Evolutionary conservation across 139 green algal species (phyloP).

Genomic region (Micractinium sp.): DNA sequence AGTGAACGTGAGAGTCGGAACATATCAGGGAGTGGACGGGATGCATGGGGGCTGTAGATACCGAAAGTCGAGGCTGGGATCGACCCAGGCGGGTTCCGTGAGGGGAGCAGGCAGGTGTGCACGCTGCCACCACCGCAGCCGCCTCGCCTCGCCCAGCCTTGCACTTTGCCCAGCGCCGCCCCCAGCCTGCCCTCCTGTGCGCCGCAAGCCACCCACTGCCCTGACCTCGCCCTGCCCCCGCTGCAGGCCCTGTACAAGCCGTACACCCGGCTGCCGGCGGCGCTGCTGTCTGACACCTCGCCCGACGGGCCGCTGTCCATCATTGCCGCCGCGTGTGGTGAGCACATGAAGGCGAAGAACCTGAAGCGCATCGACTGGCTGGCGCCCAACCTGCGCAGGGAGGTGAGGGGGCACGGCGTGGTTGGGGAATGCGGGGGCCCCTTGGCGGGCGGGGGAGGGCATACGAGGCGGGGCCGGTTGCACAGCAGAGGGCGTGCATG

Average conservation of each 20-base stretch:
- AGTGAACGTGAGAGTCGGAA: slow-evolving; percentile 54
- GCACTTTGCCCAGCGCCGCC: background rate
- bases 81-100: too few species aligned
- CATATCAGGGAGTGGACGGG: too few species aligned
- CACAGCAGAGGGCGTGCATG: too few species aligned
- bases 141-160: too few species aligned
- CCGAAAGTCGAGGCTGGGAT: too few species aligned
- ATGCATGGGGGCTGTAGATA: too few species aligned
- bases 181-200: background rate
- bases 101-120: too few species aligned
- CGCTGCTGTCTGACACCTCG: slow-evolving; percentile 50
- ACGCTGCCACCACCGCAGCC: too few species aligned
- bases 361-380: slow-evolving; percentile 72
- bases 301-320: slow-evolving; percentile 61
- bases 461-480: too few species aligned
- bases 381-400: slow-evolving; percentile 37
- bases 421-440: too few species aligned
- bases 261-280: slow-evolving; percentile 58
- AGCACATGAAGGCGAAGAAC: slow-evolving; percentile 56
- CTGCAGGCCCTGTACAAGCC: slow-evolving; percentile 58
- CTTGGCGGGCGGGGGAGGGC: too few species aligned
- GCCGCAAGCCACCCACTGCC: background rate
- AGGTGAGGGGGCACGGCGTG: background rate
- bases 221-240: background rate
- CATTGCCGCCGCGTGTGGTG: slow-evolving; percentile 60